Evolutionary conservation across 352 stramenopile genomes (phyloP).

Genomic region (Phytophthora pini): DNA sequence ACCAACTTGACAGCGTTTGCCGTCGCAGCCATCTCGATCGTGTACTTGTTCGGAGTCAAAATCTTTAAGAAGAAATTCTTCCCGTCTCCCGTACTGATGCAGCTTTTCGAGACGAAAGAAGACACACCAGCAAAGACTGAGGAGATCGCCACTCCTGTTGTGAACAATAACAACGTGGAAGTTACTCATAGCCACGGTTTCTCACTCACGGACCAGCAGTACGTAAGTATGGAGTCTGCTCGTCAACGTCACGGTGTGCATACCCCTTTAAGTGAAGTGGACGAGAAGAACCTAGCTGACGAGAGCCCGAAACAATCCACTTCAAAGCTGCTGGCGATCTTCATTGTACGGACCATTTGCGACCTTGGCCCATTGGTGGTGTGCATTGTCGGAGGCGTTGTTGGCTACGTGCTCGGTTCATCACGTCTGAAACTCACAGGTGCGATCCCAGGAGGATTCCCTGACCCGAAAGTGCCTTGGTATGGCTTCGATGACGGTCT

Average conservation of each 20-base stretch:
- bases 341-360: constrained; percentile 51
- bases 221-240: constrained; percentile 45
- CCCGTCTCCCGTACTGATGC: constrained; percentile 36
- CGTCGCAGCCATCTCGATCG: constrained; percentile 64
- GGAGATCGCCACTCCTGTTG: constrained; percentile 19
- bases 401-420: constrained; percentile 51
- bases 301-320: constrained; percentile 9
- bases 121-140: constrained; percentile 1
- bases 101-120: constrained; percentile 38
- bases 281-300: constrained; percentile 12
- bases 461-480: constrained; percentile 52
- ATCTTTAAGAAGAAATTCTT: constrained; percentile 55
- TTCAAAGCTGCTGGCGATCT: constrained; percentile 31
- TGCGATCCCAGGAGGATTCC: constrained; percentile 72
- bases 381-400: constrained; percentile 65
- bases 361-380: constrained; percentile 79
- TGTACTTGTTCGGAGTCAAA: constrained; percentile 52
- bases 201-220: constrained; percentile 56
- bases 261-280: constrained; percentile 7
- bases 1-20: constrained; percentile 80
- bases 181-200: constrained; percentile 41
- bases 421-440: constrained; percentile 76
- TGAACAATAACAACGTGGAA: constrained; percentile 13
- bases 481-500: constrained; percentile 55
- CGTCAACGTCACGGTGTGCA: constrained; percentile 17